Evolutionary conservation across 2,329 filamentous ascomycete species (phyloP).

Genomic region (Hypoxylon sp.): DNA sequence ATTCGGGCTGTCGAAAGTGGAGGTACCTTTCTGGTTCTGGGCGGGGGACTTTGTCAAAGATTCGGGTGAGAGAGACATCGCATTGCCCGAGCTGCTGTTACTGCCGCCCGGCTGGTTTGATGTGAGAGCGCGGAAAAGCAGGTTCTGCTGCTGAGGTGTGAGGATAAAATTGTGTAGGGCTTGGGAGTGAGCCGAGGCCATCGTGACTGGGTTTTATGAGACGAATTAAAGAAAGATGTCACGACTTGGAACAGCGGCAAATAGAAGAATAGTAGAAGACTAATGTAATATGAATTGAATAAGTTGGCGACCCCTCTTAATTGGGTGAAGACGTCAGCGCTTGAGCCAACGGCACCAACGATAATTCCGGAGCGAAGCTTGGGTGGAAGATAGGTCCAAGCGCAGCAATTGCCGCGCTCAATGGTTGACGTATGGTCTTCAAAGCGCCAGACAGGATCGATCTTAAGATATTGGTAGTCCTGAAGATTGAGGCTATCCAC

Average conservation of each 20-base stretch:
- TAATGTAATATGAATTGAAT: constrained; percentile 29
- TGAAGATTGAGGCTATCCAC: constrained; percentile 34
- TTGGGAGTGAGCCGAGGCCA: constrained; percentile 66
- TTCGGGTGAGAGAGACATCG: constrained; percentile 63
- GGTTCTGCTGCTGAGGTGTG: constrained; percentile 81
- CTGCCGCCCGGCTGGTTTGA: constrained; percentile 70
- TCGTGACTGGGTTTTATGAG: constrained; percentile 52
- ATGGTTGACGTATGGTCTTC: constrained; percentile 32
- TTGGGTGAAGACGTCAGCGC: constrained; percentile 32
- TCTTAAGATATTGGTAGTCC: constrained; percentile 13
- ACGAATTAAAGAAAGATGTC: constrained; percentile 24
- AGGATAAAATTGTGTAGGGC: constrained; percentile 74
- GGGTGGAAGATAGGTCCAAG: constrained; percentile 23
- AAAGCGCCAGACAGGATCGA: constrained; percentile 25
- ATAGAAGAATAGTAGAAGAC: constrained; percentile 4
- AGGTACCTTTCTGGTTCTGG: constrained; percentile 58
- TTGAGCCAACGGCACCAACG: constrained; percentile 34
- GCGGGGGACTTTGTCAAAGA: constrained; percentile 66
- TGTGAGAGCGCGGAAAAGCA: constrained; percentile 82
- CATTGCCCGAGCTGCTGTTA: constrained; percentile 57
- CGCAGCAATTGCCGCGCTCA: constrained; percentile 41
- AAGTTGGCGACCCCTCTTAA: constrained; percentile 41
- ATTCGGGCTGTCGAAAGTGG: constrained; percentile 60
- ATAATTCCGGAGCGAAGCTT: constrained; percentile 27
- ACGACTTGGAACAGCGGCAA: constrained; percentile 18